A percentile compares a stretch with the other conserved stretches of the same genome.
These are phyloP conservation scores for Leishmania lainsoni DNA, from an alignment of 208 protist genomes.

Conservation along the genomic window DNA sequence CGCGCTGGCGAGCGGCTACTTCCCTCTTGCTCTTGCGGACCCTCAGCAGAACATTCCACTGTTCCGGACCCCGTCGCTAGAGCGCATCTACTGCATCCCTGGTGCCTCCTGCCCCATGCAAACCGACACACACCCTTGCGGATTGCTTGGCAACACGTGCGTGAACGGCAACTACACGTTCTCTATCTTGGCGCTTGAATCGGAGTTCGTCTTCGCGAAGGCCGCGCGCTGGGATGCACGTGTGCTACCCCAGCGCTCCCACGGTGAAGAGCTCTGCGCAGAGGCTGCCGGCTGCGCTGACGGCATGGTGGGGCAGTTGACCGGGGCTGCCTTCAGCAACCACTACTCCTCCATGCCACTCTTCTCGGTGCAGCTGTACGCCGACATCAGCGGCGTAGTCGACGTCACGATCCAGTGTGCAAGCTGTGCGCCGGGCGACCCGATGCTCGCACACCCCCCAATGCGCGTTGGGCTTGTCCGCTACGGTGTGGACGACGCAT, in stretches of 20 bases:
- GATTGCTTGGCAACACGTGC: constrained; percentile 21
- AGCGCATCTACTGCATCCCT: background rate
- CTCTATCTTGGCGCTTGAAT: constrained; percentile 31
- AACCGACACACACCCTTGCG: background rate
- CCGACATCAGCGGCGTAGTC: constrained; percentile 3
- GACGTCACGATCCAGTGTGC: constrained; percentile 1
- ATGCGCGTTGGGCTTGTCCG: constrained; percentile 39
- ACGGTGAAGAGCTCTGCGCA: background rate
- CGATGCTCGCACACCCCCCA: constrained; percentile 29
- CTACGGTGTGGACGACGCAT: constrained; percentile 34
- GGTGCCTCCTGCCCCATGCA: constrained; percentile 1
- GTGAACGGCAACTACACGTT: constrained; percentile 35
- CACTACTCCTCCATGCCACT: background rate
- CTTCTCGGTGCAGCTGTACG: constrained; percentile 11
- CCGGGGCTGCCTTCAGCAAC: background rate
- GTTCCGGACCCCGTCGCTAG: background rate
- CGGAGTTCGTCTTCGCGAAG: background rate
- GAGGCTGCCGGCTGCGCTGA: background rate
- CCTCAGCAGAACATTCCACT: background rate
- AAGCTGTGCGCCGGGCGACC: background rate
- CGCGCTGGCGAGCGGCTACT: background rate
- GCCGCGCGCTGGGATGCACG: background rate
- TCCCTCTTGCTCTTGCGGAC: background rate
- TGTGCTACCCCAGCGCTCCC: background rate
- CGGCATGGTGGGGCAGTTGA: background rate